Evolutionary conservation across 768 basidiomycete species (phyloP), one percentile per base, ranked within the genome.

Genomic region (Boletus pseudopeckii): DNA sequence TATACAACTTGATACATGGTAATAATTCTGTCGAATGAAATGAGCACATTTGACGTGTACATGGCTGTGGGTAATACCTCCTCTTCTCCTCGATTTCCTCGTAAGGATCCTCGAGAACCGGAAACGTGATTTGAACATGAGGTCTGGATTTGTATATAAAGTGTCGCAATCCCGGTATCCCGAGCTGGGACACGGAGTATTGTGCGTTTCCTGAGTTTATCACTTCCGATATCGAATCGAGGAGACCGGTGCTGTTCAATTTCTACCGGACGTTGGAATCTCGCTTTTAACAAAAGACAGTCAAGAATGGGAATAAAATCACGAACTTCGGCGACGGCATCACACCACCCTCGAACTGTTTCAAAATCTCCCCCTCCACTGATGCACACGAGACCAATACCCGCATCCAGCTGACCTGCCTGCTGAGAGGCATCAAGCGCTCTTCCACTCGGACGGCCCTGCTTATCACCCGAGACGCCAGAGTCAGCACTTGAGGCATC

Each of bases 121-220:
- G 94, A 57, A 78, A 72, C 0, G 95, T 97, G 34, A 96, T 79
- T 66, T 99, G 97, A 18, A 99, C 94, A 62, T 91, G 83, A 7
- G 81, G 75, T 13, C 92, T 80, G 10, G 90, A 92, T 73, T 98
- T 98, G 77, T 98, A 98, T 45, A 98, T 73, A 66, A 98, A 99
- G 69, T 99, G 97, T 30, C 91, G 82, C 28, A 98, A 72, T 2
- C 94, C 94, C 4, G 92, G 92, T 58, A 96, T 86, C n/a, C 83
- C 83, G 11, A 98, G 72, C 50, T 89, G 86, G 3, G 84, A 83
- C 51, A 86, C 81, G 7, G 81, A 77, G 62, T 90, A 91, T 45
- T 82, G 78, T 7, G 85, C 85, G 38, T 77, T 64, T 46, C 80
- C 74, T 41, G 77, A 68, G 30, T 67, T 61, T 52, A 81, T 78